Base-by-base conservation (phyloP, 225 moss, liverwort and hornwort genomes). In the Lunularia cruciata region DNA sequence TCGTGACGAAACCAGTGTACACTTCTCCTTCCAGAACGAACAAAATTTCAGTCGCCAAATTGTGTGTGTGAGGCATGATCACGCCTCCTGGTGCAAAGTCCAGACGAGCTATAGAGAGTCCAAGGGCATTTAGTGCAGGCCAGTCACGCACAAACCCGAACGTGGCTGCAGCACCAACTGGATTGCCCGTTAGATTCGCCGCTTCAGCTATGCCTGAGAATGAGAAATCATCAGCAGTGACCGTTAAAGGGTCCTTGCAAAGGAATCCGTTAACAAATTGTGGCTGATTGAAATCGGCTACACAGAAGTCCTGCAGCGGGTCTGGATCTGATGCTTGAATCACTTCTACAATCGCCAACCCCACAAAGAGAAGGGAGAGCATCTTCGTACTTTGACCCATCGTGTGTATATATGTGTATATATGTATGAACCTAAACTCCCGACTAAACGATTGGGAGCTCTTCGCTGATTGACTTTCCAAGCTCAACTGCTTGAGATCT, bases 261-360 rank as follows among this genome's bases (percentile, higher is more conserved):
- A 35, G 35, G 20, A 11, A 60, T 19, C 60, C 60, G 2, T 60
- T 60, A 18, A 35, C 13, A 38, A 34, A n/a, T n/a, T 4, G 11
- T 30, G 34, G 18, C n/a, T 34, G 0, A 8, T 33, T 19, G 1
- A 60, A 5, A 60, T 60, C 60, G 19, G 60, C 60, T 8, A 60
- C 34, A 22, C 60, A 60, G 19, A 60, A 60, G 34, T 60, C 60
- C 60, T 60, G 35, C 37, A 60, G 37, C 8, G 60, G 60, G 20
- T 60, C 60, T n/a, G 60, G 60, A 30, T 60, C 60, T 19, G 60
- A 55, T n/a, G n/a, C n/a, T n/a, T n/a, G n/a, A n/a, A n/a, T n/a
- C n/a, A n/a, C n/a, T n/a, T n/a, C n/a, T n/a, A n/a, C n/a, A n/a
- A n/a, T n/a, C n/a, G n/a, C n/a, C n/a, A n/a, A n/a, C n/a, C n/a